phyloP scores from a whole-genome alignment of 2,329 filamentous ascomycete genomes.

The Colletotrichum graminicola region DNA sequence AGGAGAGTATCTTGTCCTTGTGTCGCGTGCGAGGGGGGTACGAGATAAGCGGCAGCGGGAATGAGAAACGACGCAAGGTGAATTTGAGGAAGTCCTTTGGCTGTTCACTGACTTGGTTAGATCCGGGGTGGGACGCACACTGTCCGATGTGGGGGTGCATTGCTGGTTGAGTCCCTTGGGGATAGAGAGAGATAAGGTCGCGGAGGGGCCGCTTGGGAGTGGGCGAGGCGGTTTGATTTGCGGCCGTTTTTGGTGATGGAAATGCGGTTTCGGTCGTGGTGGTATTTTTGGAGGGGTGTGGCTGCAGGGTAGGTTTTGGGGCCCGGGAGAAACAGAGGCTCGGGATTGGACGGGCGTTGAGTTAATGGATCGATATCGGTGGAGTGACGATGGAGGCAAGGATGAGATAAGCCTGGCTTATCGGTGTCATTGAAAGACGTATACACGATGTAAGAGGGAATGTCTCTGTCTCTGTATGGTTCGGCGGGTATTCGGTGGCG shows the following conservation, averaged over 20 bases:
- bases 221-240: constrained; percentile 40
- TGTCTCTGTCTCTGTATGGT: constrained; percentile 14
- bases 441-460: constrained; percentile 34
- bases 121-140: constrained; percentile 32
- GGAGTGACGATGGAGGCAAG: constrained; percentile 64
- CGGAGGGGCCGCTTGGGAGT: constrained; percentile 33
- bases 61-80: constrained; percentile 11
- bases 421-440: constrained; percentile 64
- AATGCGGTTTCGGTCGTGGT: constrained; percentile 29
- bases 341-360: constrained; percentile 38
- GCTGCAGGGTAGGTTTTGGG: constrained; percentile 35
- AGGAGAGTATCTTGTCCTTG: constrained; percentile 1
- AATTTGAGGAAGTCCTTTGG: constrained; percentile 3
- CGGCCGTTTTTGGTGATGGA: constrained; percentile 42
- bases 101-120: neutral
- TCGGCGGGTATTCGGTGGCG: constrained; percentile 23
- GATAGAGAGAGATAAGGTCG: constrained; percentile 35
- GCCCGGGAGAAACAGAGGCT: constrained; percentile 32
- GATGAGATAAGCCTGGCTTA: constrained; percentile 70
- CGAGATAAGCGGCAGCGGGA: constrained; percentile 34
- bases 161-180: constrained; percentile 9
- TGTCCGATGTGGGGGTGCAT: constrained; percentile 28
- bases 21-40: constrained; percentile 21
- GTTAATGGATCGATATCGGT: constrained; percentile 41
- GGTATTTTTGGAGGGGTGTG: constrained; percentile 11